phyloP scores from a whole-genome alignment of 371 early-diverging fungal genomes.

The Dichotomocladium elegans region DNA sequence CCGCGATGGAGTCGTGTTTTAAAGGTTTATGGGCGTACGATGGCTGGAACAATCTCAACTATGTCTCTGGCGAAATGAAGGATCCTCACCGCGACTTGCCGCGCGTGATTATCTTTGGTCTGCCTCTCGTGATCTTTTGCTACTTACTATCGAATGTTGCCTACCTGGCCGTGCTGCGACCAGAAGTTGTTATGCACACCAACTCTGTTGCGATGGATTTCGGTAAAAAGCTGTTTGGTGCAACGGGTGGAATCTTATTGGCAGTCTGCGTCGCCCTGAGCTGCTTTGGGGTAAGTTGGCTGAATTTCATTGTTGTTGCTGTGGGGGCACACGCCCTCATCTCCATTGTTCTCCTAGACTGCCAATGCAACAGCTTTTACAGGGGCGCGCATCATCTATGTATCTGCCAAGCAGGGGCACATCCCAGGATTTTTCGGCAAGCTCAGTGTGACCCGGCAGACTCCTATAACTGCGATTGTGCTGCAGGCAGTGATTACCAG shows the following conservation, averaged over 20 bases:
- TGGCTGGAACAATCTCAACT: constrained; percentile 87
- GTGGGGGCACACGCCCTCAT: no score
- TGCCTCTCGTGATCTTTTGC: constrained; percentile 72
- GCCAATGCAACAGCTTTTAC: constrained; percentile 75
- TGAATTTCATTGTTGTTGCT: no score
- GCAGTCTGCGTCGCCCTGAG: constrained; percentile 73
- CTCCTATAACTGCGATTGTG: constrained; percentile 67
- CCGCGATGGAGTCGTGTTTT: background rate
- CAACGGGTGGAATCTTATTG: constrained; percentile 66
- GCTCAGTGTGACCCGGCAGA: constrained; percentile 53
- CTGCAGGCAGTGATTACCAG: constrained; percentile 62
- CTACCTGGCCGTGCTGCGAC: constrained; percentile 78
- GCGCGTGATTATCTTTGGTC: constrained; percentile 56
- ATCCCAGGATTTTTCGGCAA: constrained; percentile 68
- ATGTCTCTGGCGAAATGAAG: constrained; percentile 88
- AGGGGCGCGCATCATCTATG: constrained; percentile 71
- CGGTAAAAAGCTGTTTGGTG: constrained; percentile 72
- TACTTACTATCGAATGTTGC: constrained; percentile 87
- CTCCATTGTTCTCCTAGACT: constrained; percentile 39
- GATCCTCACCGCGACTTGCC: constrained; percentile 82
- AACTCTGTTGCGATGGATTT: constrained; percentile 74
- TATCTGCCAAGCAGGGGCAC: constrained; percentile 69
- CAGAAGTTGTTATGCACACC: constrained; percentile 62
- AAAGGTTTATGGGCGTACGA: constrained; percentile 89
- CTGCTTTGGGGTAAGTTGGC: constrained; percentile 60